Conservation (phyloP, 257 asterid genomes). For the Capsicum rhomboideum region DNA sequence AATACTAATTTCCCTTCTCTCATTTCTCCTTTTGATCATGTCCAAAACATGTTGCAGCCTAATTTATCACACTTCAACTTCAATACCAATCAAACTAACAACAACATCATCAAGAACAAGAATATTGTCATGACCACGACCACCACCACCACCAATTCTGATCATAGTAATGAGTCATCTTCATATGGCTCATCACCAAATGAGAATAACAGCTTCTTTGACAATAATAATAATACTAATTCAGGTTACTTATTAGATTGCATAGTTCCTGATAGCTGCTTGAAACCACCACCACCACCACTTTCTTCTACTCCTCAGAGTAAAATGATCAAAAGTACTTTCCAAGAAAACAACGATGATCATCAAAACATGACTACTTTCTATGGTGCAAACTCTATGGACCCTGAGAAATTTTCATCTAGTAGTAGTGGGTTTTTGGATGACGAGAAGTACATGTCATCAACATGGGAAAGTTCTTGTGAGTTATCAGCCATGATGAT, state of each 20-base stretch:
- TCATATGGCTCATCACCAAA: conserved; percentile 25
- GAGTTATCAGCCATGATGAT: conserved; percentile 70
- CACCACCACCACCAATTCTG: not conserved
- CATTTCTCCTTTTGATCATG: conserved; percentile 34
- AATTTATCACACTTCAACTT: not conserved
- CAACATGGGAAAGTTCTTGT: conserved; percentile 47
- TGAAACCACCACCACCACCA: conserved; percentile 39
- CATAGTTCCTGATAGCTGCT: conserved; percentile 70
- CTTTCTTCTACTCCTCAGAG: not conserved
- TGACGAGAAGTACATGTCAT: conserved; percentile 5
- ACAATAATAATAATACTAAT: conserved; percentile 7
- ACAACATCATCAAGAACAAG: not conserved
- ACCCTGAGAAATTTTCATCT: conserved; percentile 4
- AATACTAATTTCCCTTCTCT: conserved; percentile 29
- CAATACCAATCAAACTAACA: not conserved
- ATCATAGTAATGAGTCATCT: conserved; percentile 17
- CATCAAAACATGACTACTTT: not conserved
- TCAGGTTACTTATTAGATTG: conserved; percentile 88
- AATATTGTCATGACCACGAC: not conserved
- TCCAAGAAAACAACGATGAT: not conserved
- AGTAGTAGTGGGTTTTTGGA: conserved; percentile 28
- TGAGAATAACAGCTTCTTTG: conserved; percentile 22
- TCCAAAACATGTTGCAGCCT: conserved; percentile 18
- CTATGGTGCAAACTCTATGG: not conserved
- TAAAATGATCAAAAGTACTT: not conserved